These are phyloP conservation scores for Fonsecaea monophora DNA, from an alignment of 2,329 filamentous ascomycete genomes.

Conservation along the genomic window DNA sequence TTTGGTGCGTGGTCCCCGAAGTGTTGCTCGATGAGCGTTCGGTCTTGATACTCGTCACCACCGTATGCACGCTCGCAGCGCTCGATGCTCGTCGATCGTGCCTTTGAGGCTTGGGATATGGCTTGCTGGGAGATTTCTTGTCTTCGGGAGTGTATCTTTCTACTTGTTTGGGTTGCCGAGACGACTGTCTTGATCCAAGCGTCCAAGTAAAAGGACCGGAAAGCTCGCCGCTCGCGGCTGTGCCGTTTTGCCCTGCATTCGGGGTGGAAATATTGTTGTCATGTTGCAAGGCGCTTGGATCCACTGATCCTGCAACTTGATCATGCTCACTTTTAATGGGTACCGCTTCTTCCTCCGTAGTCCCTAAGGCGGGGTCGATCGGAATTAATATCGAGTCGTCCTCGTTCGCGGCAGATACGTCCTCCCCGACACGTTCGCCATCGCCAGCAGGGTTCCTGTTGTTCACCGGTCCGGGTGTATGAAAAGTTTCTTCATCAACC, in stretches of 20 bases:
- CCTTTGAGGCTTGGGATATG: conserved; percentile 21
- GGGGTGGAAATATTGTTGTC: conserved; percentile 26
- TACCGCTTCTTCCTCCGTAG: conserved; percentile 10
- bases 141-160: conserved; percentile 50
- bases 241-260: conserved; percentile 15
- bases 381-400: background rate
- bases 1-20: conserved; percentile 34
- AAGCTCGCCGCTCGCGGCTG: conserved; percentile 26
- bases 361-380: conserved; percentile 28
- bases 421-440: background rate
- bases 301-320: conserved; percentile 2
- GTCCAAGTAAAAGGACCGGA: conserved; percentile 43
- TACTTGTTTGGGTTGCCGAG: conserved; percentile 52
- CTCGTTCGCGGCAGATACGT: conserved; percentile 3
- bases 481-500: conserved; percentile 29
- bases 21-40: conserved; percentile 37
- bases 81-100: conserved; percentile 34
- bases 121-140: conserved; percentile 31
- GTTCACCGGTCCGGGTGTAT: conserved; percentile 40
- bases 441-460: conserved; percentile 31
- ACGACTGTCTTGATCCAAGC: conserved; percentile 55
- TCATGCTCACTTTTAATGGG: conserved; percentile 18
- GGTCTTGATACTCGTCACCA: conserved; percentile 32
- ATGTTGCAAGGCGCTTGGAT: conserved; percentile 2
- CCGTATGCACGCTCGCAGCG: conserved; percentile 31